Conservation (phyloP, 257 asterid genomes). For the Solanum acaule region DNA sequence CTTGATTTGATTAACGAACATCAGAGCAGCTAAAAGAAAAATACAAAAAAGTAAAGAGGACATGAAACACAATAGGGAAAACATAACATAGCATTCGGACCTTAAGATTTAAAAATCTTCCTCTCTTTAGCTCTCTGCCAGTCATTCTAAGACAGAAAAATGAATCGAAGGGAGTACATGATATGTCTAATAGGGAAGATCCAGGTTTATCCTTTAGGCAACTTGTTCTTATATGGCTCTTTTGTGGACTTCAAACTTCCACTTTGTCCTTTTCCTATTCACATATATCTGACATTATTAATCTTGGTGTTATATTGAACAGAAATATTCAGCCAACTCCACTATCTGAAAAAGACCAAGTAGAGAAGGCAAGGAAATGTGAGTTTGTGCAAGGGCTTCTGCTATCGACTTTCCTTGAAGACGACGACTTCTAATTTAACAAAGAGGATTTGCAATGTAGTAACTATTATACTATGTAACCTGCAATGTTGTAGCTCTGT, state of each 20-base stretch:
- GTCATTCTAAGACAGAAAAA: background rate
- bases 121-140: background rate
- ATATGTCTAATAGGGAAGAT: background rate
- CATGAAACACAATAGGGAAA: background rate
- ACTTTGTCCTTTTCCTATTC: background rate
- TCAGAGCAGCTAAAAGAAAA: background rate
- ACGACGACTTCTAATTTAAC: conserved; percentile 16
- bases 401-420: conserved; percentile 59
- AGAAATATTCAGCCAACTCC: conserved; percentile 22
- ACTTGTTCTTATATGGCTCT: background rate
- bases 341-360: conserved; percentile 56
- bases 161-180: background rate
- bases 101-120: background rate
- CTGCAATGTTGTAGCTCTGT: background rate
- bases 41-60: background rate
- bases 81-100: background rate
- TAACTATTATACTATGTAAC: background rate
- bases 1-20: background rate
- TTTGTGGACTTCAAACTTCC: background rate
- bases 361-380: conserved; percentile 57
- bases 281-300: background rate
- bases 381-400: conserved; percentile 62
- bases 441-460: background rate
- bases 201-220: background rate
- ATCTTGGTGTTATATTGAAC: background rate